Conservation (phyloP, 129 eudicot species). For the Rutidosis leptorrhynchoides region DNA sequence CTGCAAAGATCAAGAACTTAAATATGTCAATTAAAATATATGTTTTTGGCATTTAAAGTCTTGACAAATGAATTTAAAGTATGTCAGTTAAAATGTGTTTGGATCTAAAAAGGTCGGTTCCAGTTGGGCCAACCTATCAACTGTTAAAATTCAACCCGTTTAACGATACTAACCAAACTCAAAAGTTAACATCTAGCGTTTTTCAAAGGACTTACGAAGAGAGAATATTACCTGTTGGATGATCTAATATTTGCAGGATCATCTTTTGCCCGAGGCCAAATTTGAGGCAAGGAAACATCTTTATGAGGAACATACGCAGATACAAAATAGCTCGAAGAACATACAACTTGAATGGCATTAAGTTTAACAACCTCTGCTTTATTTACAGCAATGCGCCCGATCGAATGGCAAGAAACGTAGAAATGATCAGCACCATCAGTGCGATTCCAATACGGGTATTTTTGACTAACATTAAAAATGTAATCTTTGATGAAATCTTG, state of each 20-base stretch:
- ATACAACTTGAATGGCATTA: slow-evolving; percentile 86
- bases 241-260: slow-evolving; percentile 39
- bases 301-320: slow-evolving; percentile 75
- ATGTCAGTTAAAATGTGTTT: no score
- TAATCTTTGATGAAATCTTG: slow-evolving; percentile 63
- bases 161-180: slow-evolving; percentile 2
- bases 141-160: no score
- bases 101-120: no score
- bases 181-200: background rate
- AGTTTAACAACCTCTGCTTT: slow-evolving; percentile 60
- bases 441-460: slow-evolving; percentile 76
- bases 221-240: slow-evolving; percentile 50
- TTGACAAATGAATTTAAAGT: background rate
- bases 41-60: background rate
- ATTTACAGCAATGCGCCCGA: slow-evolving; percentile 64
- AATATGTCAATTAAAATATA: background rate
- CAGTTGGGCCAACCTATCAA: no score
- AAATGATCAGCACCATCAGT: slow-evolving; percentile 90
- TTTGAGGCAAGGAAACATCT: slow-evolving; percentile 82
- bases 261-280: slow-evolving; percentile 74
- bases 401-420: slow-evolving; percentile 86
- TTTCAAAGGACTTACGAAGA: slow-evolving; percentile 5
- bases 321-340: slow-evolving; percentile 77
- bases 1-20: slow-evolving; percentile 36
- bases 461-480: slow-evolving; percentile 53